phyloP scores from a whole-genome alignment of 331 rosid genomes.

The Stylosanthes scabra region DNA sequence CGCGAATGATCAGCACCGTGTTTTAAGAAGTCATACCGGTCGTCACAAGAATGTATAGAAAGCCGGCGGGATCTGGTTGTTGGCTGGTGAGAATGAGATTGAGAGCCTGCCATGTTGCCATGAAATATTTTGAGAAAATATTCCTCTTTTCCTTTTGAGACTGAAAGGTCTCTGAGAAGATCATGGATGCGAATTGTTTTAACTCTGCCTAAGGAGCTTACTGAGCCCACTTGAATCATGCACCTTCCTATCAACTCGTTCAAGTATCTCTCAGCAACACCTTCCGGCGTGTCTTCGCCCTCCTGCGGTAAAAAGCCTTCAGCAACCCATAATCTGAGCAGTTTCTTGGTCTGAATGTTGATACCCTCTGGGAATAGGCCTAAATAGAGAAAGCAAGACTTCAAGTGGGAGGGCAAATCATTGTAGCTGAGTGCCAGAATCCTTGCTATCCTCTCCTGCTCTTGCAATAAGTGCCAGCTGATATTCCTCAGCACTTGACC shows the following conservation, averaged over 20 bases:
- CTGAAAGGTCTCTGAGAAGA: slow-evolving; percentile 55
- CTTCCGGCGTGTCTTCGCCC: slow-evolving; percentile 53
- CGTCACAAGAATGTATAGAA: slow-evolving; percentile 52
- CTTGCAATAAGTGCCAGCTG: slow-evolving; percentile 48
- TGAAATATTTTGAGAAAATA: slow-evolving; percentile 43
- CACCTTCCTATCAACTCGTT: slow-evolving; percentile 58
- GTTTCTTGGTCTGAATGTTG: slow-evolving; percentile 45
- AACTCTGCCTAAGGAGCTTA: slow-evolving; percentile 52
- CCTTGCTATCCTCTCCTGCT: slow-evolving; percentile 43
- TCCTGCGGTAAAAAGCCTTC: slow-evolving; percentile 55
- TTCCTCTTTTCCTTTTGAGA: slow-evolving; percentile 48
- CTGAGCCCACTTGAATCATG: slow-evolving; percentile 56
- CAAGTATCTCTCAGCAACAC: slow-evolving; percentile 52
- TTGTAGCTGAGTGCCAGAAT: slow-evolving; percentile 57
- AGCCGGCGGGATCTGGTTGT: slow-evolving; percentile 44
- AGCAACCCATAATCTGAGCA: slow-evolving; percentile 55
- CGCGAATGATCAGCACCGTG: slow-evolving; percentile 44
- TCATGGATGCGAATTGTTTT: slow-evolving; percentile 54
- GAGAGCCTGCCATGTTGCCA: slow-evolving; percentile 28
- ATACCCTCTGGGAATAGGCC: slow-evolving; percentile 56
- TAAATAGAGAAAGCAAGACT: slow-evolving; percentile 56
- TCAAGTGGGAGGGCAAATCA: slow-evolving; percentile 54
- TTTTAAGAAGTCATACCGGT: slow-evolving; percentile 51
- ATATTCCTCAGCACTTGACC: slow-evolving; percentile 40
- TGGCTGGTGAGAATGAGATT: slow-evolving; percentile 1